Evolutionary conservation across 768 basidiomycete genomes (phyloP), one percentile per base, ranked within the genome.

Genomic region (Phanerochaete sordida): DNA sequence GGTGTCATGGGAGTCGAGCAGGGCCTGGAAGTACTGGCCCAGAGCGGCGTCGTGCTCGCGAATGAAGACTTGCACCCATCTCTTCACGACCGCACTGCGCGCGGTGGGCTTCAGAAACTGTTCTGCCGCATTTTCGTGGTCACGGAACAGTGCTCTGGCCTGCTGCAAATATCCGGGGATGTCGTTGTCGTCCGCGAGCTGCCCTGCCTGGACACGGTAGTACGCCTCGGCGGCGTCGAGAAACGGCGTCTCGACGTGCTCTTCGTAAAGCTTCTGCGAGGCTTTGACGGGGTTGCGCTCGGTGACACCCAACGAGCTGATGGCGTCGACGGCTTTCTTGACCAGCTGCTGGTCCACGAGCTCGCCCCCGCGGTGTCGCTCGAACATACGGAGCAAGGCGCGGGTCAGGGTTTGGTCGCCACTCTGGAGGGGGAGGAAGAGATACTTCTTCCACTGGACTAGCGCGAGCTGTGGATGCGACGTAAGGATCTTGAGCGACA

Each of bases 101-200:
- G 96, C 97, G 60, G 86, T 86, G 7, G 89, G 88, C 74, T 96
- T 90, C 47, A 99, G 81, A 73, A 97, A 98, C 54, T 92, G 83
- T 70, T 97, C 95, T 23, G 98, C 93, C 23, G 95, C 85, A 69
- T 95, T 92, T 73, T 96, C 93, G 68, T 99, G 96, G 73, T 99
- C 95, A 58, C 85, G 84, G 59, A 99, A 76, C 46, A 96, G 85
- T 68, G 91, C 90, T 70, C 97, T 95, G 0, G 93, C 95, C 74
- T 92, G 95, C 77, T 87, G 93, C 71, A 99, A 79, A 73, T 98
- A 99, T 70, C 98, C 96, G 15, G 93, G 91, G 51, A 98, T 88
- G 59, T 83, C 90, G 75, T 93, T 93, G 68, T 88, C 85, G 1
- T 88, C 86, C 27, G 98, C 82, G 80, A 94, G 98, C 3, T 88